Conservation (phyloP, 139 green algal genomes). For the Chloropicon primus region DNA sequence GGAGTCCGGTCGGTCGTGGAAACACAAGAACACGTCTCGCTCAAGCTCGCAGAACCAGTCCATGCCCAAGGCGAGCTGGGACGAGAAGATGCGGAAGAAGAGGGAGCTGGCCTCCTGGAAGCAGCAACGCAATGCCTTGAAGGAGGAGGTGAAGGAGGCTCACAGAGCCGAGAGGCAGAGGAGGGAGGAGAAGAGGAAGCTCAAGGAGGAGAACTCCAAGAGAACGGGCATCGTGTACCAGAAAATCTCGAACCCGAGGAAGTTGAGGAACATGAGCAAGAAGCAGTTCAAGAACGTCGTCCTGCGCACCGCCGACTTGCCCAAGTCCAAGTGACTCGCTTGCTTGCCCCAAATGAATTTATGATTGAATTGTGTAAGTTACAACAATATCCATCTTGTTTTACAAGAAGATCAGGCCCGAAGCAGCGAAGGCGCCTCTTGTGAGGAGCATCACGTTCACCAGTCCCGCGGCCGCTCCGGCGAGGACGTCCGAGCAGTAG, state of each 20-base stretch:
- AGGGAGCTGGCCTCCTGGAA: not conserved
- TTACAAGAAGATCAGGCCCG: no score
- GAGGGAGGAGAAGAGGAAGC: not conserved
- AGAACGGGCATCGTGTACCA: not conserved
- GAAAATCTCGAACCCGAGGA: not conserved
- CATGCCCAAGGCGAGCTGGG: not conserved
- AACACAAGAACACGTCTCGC: not conserved
- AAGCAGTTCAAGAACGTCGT: not conserved
- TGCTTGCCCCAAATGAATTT: no score
- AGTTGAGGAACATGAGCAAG: not conserved
- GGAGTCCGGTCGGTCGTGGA: not conserved
- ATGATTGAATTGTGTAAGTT: no score
- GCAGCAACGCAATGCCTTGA: not conserved
- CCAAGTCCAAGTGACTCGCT: not conserved
- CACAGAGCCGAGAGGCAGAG: not conserved
- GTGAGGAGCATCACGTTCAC: slow-evolving; percentile 24
- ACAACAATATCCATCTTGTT: no score
- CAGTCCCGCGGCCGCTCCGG: slow-evolving; percentile 26
- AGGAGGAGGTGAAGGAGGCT: not conserved
- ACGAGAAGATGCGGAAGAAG: not conserved
- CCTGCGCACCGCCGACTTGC: not conserved
- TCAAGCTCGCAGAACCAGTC: not conserved
- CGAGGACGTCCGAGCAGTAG: slow-evolving; percentile 39
- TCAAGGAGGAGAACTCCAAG: not conserved
- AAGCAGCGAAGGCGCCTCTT: not conserved